phyloP scores from a whole-genome alignment of 345 rosid genomes.

The Moricandia arvensis region DNA sequence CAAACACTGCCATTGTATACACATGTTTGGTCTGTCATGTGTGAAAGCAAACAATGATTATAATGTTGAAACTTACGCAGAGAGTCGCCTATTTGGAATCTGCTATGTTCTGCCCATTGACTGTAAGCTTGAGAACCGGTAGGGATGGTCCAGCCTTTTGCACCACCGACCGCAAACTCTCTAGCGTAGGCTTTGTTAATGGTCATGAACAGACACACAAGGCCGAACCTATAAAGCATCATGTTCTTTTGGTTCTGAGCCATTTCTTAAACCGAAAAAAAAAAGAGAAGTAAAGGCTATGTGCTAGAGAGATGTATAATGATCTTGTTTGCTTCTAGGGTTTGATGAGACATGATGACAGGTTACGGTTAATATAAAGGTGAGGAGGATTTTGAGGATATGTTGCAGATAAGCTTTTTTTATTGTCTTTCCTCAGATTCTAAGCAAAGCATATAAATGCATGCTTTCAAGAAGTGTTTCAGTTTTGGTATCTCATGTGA shows the following conservation, averaged over 20 bases:
- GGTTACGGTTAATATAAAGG: conserved; percentile 52
- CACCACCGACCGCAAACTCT: conserved; percentile 64
- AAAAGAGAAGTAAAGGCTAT: neutral
- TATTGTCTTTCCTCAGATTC: conserved; percentile 42
- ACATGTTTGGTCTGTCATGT: neutral
- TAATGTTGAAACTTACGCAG: conserved; percentile 47
- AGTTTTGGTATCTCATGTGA: conserved; percentile 37
- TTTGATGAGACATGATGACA: conserved; percentile 29
- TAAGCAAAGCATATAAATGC: conserved; percentile 62
- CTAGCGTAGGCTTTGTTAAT: conserved; percentile 46
- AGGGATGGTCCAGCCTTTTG: conserved; percentile 61
- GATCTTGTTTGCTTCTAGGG: neutral
- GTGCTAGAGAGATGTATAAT: neutral
- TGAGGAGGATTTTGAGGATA: conserved; percentile 3
- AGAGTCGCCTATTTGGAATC: conserved; percentile 82
- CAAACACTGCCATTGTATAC: conserved; percentile 51
- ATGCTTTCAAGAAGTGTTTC: conserved; percentile 20
- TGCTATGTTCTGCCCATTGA: conserved; percentile 71
- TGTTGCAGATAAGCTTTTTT: conserved; percentile 60
- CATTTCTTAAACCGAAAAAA: neutral
- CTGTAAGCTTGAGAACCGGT: conserved; percentile 39
- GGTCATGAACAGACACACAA: conserved; percentile 42
- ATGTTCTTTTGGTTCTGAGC: conserved; percentile 16
- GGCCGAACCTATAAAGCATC: conserved; percentile 30
- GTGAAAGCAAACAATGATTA: neutral